Conservation (phyloP, 345 rosid genomes). For the Brassica juncea region DNA sequence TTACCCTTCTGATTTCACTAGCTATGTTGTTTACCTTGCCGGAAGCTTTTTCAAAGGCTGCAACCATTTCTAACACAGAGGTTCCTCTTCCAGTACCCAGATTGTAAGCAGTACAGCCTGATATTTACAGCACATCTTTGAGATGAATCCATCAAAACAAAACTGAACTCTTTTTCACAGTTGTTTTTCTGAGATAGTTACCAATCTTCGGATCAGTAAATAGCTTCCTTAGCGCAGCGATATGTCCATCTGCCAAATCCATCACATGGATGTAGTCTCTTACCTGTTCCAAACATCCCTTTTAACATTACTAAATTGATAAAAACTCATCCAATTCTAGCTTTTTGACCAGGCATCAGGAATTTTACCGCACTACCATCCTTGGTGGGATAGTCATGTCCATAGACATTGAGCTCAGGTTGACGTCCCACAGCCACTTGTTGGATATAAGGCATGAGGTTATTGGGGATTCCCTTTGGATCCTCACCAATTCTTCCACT, state of each 20-base stretch:
- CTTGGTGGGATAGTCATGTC: too few relatives aligned
- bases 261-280: slow-evolving; percentile 92
- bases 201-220: slow-evolving; percentile 61
- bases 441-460: slow-evolving; percentile 93
- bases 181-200: neutral
- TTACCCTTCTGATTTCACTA: neutral
- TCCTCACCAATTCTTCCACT: slow-evolving; percentile 89
- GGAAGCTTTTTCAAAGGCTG: slow-evolving; percentile 85
- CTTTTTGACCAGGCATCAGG: neutral
- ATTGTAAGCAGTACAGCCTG: slow-evolving; percentile 81
- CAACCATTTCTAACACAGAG: slow-evolving; percentile 88
- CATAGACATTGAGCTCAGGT: too few relatives aligned
- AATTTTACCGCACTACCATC: slow-evolving; percentile 54
- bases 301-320: neutral
- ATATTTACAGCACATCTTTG: slow-evolving; percentile 2
- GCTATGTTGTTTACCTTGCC: slow-evolving; percentile 57
- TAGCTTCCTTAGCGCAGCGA: slow-evolving; percentile 78
- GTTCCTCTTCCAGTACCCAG: slow-evolving; percentile 80
- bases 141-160: slow-evolving; percentile 9
- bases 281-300: slow-evolving; percentile 49
- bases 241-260: slow-evolving; percentile 97
- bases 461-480: slow-evolving; percentile 88
- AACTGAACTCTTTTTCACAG: neutral
- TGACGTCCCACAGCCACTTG: slow-evolving; percentile 83
- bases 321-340: neutral